These are phyloP conservation scores for Hygrophorus russula DNA, from an alignment of 768 basidiomycete species.

Conservation along the genomic window DNA sequence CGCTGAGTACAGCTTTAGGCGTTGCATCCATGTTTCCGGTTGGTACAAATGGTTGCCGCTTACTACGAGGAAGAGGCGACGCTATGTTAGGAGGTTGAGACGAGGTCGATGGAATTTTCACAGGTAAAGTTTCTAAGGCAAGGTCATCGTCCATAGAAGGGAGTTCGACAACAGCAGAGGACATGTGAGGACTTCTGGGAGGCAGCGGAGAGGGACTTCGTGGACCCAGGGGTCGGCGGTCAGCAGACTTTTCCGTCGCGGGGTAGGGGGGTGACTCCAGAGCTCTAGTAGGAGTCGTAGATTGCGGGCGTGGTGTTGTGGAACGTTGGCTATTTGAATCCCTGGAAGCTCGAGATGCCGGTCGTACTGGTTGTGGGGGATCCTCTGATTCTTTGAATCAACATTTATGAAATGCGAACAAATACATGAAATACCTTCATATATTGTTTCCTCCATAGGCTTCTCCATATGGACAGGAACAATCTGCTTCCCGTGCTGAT, in stretches of 20 bases:
- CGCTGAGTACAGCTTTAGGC: constrained; percentile 29
- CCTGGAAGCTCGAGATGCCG: constrained; percentile 42
- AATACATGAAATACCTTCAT: constrained; percentile 46
- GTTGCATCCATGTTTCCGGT: constrained; percentile 41
- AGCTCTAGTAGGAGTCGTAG: constrained; percentile 25
- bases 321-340: constrained; percentile 30
- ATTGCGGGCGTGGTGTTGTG: constrained; percentile 36
- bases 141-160: constrained; percentile 36
- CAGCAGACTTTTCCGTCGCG: constrained; percentile 35
- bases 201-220: constrained; percentile 65
- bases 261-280: constrained; percentile 29
- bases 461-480: constrained; percentile 29
- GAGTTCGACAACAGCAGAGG: constrained; percentile 19
- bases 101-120: constrained; percentile 8
- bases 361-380: constrained; percentile 42
- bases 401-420: neutral
- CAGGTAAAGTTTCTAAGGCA: constrained; percentile 25
- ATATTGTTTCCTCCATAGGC: constrained; percentile 56
- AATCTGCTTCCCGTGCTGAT: constrained; percentile 44
- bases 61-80: constrained; percentile 59
- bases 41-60: constrained; percentile 54
- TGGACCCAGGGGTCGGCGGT: constrained; percentile 62
- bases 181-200: constrained; percentile 27
- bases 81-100: constrained; percentile 18
- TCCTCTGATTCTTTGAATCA: constrained; percentile 32